Conservation (phyloP, 768 basidiomycete species). For the Hygrocybe punicea region DNA sequence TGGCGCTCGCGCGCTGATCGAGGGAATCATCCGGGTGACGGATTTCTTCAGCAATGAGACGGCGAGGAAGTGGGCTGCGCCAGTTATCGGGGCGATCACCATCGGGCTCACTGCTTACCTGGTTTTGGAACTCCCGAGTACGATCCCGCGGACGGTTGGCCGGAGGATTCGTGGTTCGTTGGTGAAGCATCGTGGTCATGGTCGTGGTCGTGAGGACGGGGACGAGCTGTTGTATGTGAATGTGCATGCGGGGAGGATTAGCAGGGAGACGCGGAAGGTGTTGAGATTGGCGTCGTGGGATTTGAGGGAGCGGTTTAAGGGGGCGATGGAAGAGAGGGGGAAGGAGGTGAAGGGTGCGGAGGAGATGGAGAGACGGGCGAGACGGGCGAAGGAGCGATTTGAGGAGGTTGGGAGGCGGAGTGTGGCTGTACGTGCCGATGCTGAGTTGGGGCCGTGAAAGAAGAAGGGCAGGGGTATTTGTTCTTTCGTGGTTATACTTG, state of each 20-base stretch:
- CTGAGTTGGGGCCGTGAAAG: background rate
- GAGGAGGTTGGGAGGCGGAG: conserved; percentile 47
- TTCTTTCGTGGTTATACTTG: too few species aligned
- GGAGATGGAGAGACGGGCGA: conserved; percentile 66
- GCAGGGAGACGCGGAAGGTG: conserved; percentile 89
- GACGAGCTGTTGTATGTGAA: conserved; percentile 60
- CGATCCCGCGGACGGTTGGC: conserved; percentile 88
- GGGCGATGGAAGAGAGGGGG: conserved; percentile 73
- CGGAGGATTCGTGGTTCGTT: conserved; percentile 72
- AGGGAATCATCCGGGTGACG: conserved; percentile 68
- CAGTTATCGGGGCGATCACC: conserved; percentile 73
- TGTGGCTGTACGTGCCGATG: conserved; percentile 40
- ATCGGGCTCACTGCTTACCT: conserved; percentile 77
- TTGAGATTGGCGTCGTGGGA: conserved; percentile 90
- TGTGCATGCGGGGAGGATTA: conserved; percentile 64
- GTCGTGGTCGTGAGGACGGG: conserved; percentile 26
- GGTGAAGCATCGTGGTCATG: conserved; percentile 12
- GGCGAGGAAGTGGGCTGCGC: conserved; percentile 76
- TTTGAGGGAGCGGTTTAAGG: conserved; percentile 73
- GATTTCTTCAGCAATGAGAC: conserved; percentile 80
- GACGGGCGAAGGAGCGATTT: conserved; percentile 73
- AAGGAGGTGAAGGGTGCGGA: conserved; percentile 77
- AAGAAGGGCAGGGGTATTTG: too few species aligned
- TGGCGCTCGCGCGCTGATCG: conserved; percentile 72
- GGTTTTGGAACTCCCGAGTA: conserved; percentile 79